Evolutionary conservation across 2,329 filamentous ascomycete genomes (phyloP), one percentile per base, ranked within the genome.

Genomic region (Emmonsiellopsis sp.): DNA sequence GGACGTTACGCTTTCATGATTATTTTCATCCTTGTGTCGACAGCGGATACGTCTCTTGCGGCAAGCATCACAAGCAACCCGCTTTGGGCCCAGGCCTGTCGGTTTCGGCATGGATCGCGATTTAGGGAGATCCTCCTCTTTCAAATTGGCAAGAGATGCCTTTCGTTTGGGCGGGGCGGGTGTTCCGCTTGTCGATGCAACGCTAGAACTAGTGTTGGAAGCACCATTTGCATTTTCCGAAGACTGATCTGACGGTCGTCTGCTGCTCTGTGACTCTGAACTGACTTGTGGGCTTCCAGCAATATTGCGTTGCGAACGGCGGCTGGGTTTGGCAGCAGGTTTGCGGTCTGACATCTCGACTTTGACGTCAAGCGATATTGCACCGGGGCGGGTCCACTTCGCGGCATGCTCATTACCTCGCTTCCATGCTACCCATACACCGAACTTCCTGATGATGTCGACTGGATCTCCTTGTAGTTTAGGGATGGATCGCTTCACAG

Each of bases 351-450:
- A 63, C 38, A 74, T 69, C 48, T 74, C 76, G 52, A 76, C 70
- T 55, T 73, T 73, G 40, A 67, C 63, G 60, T 73, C 78, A 45
- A 76, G 75, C 44, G 81, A 71, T 13, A 76, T 72, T 45, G 75
- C 75, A 58, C 82, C 79, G 1, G 79, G 79, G 53, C 79, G 74
- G 41, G 81, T 81, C 82, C 82, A 86, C 44, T 77, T 72, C 32
- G 82, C 80, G 47, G 82, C 79, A 54, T 71, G 71, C 58, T 84
- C 81, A 61, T 84, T 83, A 9, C 83, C 83, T 52, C 79, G 77
- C 64, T 86, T 85, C 82, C 82, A 85, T 2, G 82, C 80, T 54
- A 80, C 76, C 83, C 83, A 86, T 54, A 84, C 72, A 5, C 81
- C 82, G 58, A 86, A 85, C 13, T 69, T 76, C 59, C 78, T 76